A percentile compares a stretch with the other conserved stretches of the same genome.
Conservation (phyloP, 331 rosid genomes). For the Pyracantha coccinea region DNA sequence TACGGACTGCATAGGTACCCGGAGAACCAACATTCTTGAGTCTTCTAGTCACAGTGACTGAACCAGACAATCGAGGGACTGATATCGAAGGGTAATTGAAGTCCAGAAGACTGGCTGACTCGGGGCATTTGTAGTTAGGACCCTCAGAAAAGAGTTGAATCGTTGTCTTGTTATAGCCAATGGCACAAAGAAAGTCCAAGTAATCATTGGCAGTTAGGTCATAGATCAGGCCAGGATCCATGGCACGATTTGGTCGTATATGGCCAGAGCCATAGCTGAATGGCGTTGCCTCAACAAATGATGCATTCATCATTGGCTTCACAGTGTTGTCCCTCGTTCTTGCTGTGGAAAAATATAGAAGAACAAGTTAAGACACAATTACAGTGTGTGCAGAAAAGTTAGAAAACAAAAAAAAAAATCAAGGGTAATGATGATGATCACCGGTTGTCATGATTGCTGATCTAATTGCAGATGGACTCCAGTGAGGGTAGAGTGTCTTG, state of each 20-base stretch:
- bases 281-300: slow-evolving; percentile 28
- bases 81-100: slow-evolving; percentile 66
- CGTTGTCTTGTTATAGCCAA: slow-evolving; percentile 31
- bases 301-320: slow-evolving; percentile 20
- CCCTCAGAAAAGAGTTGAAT: slow-evolving; percentile 16
- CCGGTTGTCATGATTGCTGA: slow-evolving; percentile 70
- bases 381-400: not conserved
- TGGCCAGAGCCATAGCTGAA: slow-evolving; percentile 53
- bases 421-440: not conserved
- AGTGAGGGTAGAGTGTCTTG: slow-evolving; percentile 41
- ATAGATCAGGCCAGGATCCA: slow-evolving; percentile 70
- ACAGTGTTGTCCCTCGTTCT: slow-evolving; percentile 46
- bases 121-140: slow-evolving; percentile 18
- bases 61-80: slow-evolving; percentile 27
- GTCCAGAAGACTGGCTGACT: slow-evolving; percentile 16
- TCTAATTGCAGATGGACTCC: slow-evolving; percentile 62
- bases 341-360: slow-evolving; percentile 21
- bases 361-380: not conserved
- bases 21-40: slow-evolving; percentile 54
- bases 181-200: slow-evolving; percentile 47
- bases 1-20: slow-evolving; percentile 31
- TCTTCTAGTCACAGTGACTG: slow-evolving; percentile 35
- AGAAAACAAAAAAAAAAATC: not conserved
- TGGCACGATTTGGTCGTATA: slow-evolving; percentile 52
- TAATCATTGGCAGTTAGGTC: slow-evolving; percentile 43